Percentiles rank a stretch among this genome's conserved stretches.
Conservation (phyloP, 208 protist species). For the Lotmaria passim region DNA sequence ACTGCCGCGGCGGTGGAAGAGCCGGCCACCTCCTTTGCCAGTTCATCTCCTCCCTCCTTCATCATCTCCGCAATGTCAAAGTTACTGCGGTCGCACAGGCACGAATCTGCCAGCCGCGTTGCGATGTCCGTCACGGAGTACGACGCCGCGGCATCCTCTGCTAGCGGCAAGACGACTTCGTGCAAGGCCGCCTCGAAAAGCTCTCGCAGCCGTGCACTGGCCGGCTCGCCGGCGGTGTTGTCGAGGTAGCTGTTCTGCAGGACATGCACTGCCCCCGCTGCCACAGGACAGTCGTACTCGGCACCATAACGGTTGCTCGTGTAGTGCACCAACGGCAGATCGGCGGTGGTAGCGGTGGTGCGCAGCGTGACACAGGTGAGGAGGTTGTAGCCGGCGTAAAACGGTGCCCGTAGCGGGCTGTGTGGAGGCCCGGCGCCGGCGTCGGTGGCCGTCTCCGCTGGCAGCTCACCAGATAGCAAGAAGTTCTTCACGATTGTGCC, state of each 20-base stretch:
- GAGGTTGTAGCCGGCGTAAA: conserved; percentile 69
- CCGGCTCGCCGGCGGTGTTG: conserved; percentile 59
- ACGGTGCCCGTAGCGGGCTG: conserved; percentile 37
- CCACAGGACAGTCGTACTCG: conserved; percentile 25
- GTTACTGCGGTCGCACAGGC: conserved; percentile 42
- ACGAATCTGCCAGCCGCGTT: conserved; percentile 38
- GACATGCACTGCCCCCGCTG: conserved; percentile 43
- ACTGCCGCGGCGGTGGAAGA: conserved; percentile 14
- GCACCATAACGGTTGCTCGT: conserved; percentile 58
- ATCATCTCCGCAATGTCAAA: conserved; percentile 43
- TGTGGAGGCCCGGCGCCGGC: background rate
- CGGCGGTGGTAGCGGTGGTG: conserved; percentile 1
- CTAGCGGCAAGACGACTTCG: conserved; percentile 18
- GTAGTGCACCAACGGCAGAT: conserved; percentile 31
- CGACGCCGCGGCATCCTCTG: background rate
- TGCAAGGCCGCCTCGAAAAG: conserved; percentile 36
- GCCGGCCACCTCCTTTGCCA: no score
- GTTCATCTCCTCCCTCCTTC: background rate
- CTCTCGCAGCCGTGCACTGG: conserved; percentile 35
- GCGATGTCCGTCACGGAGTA: conserved; percentile 32
- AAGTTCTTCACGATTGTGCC: conserved; percentile 55
- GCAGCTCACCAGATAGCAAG: conserved; percentile 30
- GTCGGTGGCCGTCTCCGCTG: conserved; percentile 6
- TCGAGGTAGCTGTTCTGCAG: conserved; percentile 68
- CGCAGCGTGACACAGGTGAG: conserved; percentile 41